Base-by-base conservation (phyloP, 768 basidiomycete genomes). In the Lactarius hatsudake region DNA sequence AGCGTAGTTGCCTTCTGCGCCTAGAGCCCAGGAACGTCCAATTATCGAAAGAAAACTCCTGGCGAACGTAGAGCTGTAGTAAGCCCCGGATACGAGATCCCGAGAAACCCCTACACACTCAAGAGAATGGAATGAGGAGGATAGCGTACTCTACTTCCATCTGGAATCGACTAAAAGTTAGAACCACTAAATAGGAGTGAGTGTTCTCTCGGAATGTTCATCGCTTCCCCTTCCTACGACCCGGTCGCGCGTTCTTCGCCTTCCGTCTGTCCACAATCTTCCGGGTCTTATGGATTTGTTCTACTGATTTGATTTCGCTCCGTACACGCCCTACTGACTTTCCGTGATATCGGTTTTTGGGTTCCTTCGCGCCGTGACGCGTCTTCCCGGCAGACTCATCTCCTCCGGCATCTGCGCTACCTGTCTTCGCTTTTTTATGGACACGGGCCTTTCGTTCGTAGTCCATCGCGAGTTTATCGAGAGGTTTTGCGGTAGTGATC, bases 271-370 rank as follows among this genome's bases (percentile, higher is more conserved):
- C 91, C 73, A 79, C 73, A 23, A 82, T 60, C 73, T 86, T 86
- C 68, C 95, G 83, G 38, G 82, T 79, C 74, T 89, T 95, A 69
- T 92, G 85, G 68, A 98, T 95, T 75, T 96, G 91, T 59, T 94
- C 92, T 32, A 85, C 87, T 0, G 86, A 89, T 80, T 91, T 94
- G 76, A 97, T 86, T 77, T 96, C 94, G 55, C 78, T 88, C 76
- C 88, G 94, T 69, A 91, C 86, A 64, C 81, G 84, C 10, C 82
- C 82, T 64, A 86, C 70, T 2, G 86, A 74, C 77, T 89, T 93
- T 40, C 83, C 85, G 28, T 83, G 82, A 71, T 83, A 81, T 61
- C 88, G 81, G 68, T 81, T 78, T 36, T 73, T 72, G 7, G 66
- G 61, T 15, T 53, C 72, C 59, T 74, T 75, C 64, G 79, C 80